These are phyloP conservation scores for Psophocarpus tetragonolobus DNA, from an alignment of 306 rosid species.

Conservation along the genomic window DNA sequence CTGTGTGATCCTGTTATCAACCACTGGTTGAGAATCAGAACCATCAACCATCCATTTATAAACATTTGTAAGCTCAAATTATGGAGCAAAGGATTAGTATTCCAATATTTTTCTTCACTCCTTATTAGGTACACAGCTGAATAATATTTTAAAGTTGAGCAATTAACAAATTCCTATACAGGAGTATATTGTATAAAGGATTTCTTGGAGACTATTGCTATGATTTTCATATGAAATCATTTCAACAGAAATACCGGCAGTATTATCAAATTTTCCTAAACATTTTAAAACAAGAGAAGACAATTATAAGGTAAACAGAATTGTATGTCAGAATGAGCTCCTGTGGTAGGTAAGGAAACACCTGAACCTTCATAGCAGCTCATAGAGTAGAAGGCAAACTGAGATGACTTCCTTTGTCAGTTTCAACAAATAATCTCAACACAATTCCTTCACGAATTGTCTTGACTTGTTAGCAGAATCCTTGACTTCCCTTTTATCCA, in stretches of 20 bases:
- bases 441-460: neutral
- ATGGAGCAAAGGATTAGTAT: constrained; percentile 1
- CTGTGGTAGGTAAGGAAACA: neutral
- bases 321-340: neutral
- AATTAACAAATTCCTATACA: neutral
- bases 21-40: neutral
- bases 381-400: neutral
- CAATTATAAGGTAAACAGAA: neutral
- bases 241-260: neutral
- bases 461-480: neutral
- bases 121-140: neutral
- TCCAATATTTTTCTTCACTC: neutral
- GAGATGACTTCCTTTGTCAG: neutral
- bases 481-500: neutral
- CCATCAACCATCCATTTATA: neutral
- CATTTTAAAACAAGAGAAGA: neutral
- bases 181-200: neutral
- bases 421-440: neutral
- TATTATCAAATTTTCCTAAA: neutral
- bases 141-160: neutral
- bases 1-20: neutral
- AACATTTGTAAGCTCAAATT: neutral
- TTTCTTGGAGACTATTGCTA: neutral
- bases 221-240: neutral
- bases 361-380: neutral